A percentile compares a stretch with the other conserved stretches of the same genome.
phyloP scores from a whole-genome alignment of 75 land plant genomes.

The Picea sitchensis region DNA sequence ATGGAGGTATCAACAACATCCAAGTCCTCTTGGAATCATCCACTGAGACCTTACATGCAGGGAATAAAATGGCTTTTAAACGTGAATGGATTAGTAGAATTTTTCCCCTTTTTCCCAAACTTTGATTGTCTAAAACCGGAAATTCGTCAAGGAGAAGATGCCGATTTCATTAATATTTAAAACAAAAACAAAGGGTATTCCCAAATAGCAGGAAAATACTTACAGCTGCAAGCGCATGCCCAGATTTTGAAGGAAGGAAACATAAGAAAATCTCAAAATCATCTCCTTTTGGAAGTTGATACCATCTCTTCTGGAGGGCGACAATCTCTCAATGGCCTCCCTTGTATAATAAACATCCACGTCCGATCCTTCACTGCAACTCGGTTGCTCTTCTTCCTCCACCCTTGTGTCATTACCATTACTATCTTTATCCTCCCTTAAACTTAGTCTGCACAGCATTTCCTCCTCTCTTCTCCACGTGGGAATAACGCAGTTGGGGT shows the following conservation, averaged over 20 bases:
- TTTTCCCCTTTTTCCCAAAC: no score
- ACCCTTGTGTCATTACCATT: neutral
- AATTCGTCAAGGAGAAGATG: neutral
- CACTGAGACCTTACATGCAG: no score
- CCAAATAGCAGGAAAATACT: constrained; percentile 5
- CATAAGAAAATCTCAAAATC: constrained; percentile 54
- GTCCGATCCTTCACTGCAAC: neutral
- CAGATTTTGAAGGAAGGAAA: constrained; percentile 54
- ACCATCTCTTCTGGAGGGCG: constrained; percentile 76
- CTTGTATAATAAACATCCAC: constrained; percentile 27
- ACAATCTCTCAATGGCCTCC: constrained; percentile 63
- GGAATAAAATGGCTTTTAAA: no score
- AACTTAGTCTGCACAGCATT: neutral
- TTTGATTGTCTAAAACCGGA: neutral
- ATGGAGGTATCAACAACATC: no score
- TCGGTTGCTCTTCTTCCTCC: neutral
- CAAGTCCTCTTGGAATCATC: no score
- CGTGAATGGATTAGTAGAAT: no score
- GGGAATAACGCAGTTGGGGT: neutral
- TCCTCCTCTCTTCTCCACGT: constrained; percentile 5
- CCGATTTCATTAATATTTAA: neutral
- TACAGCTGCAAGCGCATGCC: constrained; percentile 67
- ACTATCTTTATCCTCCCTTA: neutral
- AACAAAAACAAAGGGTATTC: neutral
- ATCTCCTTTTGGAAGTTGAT: constrained; percentile 56